Base-by-base conservation (phyloP, 441 rosid genomes). In the Erysimum pusillum region DNA sequence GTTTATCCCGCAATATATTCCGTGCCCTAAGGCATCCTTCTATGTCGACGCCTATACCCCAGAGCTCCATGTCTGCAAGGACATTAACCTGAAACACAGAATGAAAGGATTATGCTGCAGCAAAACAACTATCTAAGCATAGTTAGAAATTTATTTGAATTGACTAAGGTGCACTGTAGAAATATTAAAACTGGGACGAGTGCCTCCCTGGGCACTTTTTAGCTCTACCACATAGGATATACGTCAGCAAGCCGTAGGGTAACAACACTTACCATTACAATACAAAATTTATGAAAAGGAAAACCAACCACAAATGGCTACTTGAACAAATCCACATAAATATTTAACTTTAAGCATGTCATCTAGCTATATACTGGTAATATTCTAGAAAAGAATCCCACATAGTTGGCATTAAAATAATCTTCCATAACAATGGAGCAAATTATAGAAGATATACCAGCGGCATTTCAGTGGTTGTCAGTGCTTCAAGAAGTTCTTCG, bases 11-110 rank as follows among this genome's bases (percentile, higher is more conserved):
- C 82, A 96, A 79, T 71, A 87, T 54, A 77, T 81, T 87, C 36
- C 92, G 90, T 75, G 98, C 97, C 78, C 63, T 78, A 67, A 89
- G 91, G 85, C 99, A 93, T 69, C 90, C 93, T 81, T 92, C 97
- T 88, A 92, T 85, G 85, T 93, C 92, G 76, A 96, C 91, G 73
- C 99, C 98, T 60, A 93, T 89, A 57, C 99, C 99, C 90, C 96
- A 89, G 45, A 87, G 86, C 83, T 96, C 99, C 99, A 96, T 93
- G 73, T 93, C 97, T 35, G 99, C 98, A 48, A 96, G 92, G 81
- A 93, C 90, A 81, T 83, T 86, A 57, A 96, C 98, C 99, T 96
- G 79, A 69, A 65, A 84, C 67, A 73, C 41, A 79, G 51, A 76
- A 76, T 32, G 53, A 45, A 64, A 71, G 69, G 62, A 73, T 73